Evolutionary conservation across 2,329 filamentous ascomycete genomes (phyloP).

Genomic region (Seiridium cupressi): DNA sequence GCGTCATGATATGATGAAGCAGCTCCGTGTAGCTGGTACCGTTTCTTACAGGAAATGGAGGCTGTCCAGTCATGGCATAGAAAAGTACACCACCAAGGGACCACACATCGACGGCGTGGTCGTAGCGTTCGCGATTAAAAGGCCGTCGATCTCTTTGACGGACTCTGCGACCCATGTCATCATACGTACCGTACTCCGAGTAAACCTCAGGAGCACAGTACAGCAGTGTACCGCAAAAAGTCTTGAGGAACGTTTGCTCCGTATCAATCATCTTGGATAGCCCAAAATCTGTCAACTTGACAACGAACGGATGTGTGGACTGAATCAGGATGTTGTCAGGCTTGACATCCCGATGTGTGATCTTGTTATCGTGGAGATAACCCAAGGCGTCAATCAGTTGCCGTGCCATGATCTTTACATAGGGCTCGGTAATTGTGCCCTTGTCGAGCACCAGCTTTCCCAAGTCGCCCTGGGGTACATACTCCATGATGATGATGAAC

Average conservation of each 20-base stretch:
- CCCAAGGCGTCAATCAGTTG: constrained; percentile 80
- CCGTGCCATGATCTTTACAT: constrained; percentile 68
- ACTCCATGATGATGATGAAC: constrained; percentile 98
- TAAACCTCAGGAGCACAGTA: constrained; percentile 98
- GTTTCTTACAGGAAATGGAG: constrained; percentile 77
- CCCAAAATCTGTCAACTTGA: constrained; percentile 96
- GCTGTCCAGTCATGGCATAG: constrained; percentile 74
- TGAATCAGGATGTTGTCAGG: constrained; percentile 94
- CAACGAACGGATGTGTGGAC: constrained; percentile 67
- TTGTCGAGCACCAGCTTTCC: constrained; percentile 66
- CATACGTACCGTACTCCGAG: constrained; percentile 66
- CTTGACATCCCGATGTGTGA: constrained; percentile 98
- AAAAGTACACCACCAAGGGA: constrained; percentile 92
- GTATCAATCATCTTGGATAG: constrained; percentile 92
- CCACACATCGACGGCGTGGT: constrained; percentile 93
- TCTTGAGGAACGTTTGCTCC: constrained; percentile 88
- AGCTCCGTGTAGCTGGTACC: constrained; percentile 78
- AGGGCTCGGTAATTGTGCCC: constrained; percentile 62
- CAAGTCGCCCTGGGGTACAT: constrained; percentile 77
- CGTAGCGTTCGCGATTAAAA: constrained; percentile 66
- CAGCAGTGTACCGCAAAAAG: constrained; percentile 91
- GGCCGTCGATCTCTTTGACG: constrained; percentile 61
- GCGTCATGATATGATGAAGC: constrained; percentile 83
- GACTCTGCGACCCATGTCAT: constrained; percentile 65
- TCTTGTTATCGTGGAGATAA: constrained; percentile 83